A percentile compares a stretch with the other conserved stretches of the same genome.
Conservation (phyloP, 495 filamentous ascomycete species). For the Ramalina peruviana region DNA sequence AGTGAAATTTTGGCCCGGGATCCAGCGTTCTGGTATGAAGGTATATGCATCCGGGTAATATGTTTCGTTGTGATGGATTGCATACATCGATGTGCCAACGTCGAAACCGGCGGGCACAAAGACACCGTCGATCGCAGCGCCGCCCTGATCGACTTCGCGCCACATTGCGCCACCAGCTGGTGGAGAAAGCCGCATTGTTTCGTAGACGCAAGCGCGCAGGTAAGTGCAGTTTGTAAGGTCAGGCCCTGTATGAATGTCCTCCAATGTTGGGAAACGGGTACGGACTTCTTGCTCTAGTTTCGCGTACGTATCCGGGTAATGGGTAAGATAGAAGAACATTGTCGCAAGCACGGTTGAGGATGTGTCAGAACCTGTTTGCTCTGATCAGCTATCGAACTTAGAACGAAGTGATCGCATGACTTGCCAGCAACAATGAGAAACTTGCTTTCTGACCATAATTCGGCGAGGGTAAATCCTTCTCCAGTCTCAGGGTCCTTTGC, state of each 20-base stretch:
- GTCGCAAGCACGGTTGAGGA: slow-evolving; percentile 43
- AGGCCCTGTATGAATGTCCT: slow-evolving; percentile 40
- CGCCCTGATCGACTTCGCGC: slow-evolving; percentile 42
- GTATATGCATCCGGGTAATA: slow-evolving; percentile 39
- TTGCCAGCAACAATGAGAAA: slow-evolving; percentile 37
- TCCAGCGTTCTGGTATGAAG: slow-evolving; percentile 42
- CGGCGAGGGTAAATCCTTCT: slow-evolving; percentile 46
- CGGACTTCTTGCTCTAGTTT: slow-evolving; percentile 39
- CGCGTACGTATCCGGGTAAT: slow-evolving; percentile 30
- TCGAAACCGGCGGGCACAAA: slow-evolving; percentile 37
- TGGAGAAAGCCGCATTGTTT: slow-evolving; percentile 50
- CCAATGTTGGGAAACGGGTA: slow-evolving; percentile 32
- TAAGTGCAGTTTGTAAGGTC: slow-evolving; percentile 36
- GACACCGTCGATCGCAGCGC: slow-evolving; percentile 38
- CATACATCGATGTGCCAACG: slow-evolving; percentile 39
- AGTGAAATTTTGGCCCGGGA: slow-evolving; percentile 18
- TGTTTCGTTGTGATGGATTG: slow-evolving; percentile 39
- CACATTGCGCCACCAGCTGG: slow-evolving; percentile 42
- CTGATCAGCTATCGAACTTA: neutral
- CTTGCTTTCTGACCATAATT: slow-evolving; percentile 60
- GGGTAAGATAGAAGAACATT: slow-evolving; percentile 48
- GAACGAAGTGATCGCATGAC: neutral
- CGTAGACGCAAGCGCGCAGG: slow-evolving; percentile 48
- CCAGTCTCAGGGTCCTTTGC: slow-evolving; percentile 47
- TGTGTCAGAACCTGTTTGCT: slow-evolving; percentile 38